Base-by-base conservation (phyloP, 345 rosid genomes). In the Brassica napus region DNA sequence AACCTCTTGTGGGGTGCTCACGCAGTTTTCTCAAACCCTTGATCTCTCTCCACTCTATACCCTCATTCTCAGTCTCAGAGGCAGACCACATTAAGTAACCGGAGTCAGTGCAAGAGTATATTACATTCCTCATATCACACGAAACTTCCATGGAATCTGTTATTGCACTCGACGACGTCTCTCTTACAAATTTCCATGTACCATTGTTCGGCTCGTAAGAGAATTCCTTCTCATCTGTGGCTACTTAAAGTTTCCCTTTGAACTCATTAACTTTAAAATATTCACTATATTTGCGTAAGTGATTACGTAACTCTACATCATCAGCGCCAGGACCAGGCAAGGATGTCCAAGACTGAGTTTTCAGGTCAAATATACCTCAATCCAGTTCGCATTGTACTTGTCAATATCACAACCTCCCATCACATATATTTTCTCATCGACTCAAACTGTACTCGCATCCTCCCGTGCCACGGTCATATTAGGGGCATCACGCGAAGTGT, bases 401-500 rank as follows among this genome's bases (percentile, higher is more conserved):
- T 52, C 58, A 52, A 52, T 52, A 52, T 52, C 23, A 9, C 59
- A 54, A 54, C 59, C 59, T 6, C 59, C 59, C 23, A 55, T 44
- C n/a, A 44, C 52, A 44, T 42, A 42, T 42, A 42, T 42, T 11
- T 42, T 42, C 52, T 42, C 52, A 1, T 42, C 52, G 15, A 61
- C 35, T 4, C 28, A 14, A 61, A 61, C 35, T 2, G 8, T 28
- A 0, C 2, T 0, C 7, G 65, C 35, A 11, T 61, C 0, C 5
- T 32, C 4, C 5, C 68, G 30, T 26, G 68, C 68, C 28, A 89
- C 76, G 1, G 71, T 84, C 95, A 90, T 90, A 57, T 21, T 76
- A 10, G 94, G 88, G 26, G 74, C 83, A 15, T 77, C 54, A 67
- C 82, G 82, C 96, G 94, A 92, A 4, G 77, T 75, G 87, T 87